Evolutionary conservation across 805 yeast species (phyloP).

Genomic region (Saccharomycopsis schoenii): DNA sequence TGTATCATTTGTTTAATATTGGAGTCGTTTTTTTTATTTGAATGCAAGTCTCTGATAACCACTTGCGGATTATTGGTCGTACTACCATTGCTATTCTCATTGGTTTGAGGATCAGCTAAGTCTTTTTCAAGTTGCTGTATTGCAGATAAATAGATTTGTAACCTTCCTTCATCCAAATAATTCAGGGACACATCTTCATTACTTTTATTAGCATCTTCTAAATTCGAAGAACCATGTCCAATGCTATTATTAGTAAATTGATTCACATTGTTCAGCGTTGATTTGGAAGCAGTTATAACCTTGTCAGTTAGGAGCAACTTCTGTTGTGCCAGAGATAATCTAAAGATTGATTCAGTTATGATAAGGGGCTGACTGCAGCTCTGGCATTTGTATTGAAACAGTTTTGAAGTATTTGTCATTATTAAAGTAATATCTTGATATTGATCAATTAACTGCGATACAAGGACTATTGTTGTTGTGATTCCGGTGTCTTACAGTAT

Average conservation of each 20-base stretch:
- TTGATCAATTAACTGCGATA: no score
- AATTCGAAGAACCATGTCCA: conserved; percentile 19
- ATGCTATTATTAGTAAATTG: conserved; percentile 15
- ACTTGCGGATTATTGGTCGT: neutral
- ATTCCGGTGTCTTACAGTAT: neutral
- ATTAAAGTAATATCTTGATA: neutral
- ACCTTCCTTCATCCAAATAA: conserved; percentile 1
- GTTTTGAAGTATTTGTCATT: neutral
- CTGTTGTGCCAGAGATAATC: conserved; percentile 35
- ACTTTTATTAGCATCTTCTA: conserved; percentile 19
- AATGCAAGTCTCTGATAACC: neutral
- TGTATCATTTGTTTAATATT: neutral
- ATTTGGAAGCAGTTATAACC: conserved; percentile 26
- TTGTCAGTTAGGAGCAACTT: conserved; percentile 22
- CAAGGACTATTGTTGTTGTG: neutral
- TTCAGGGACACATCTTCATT: neutral
- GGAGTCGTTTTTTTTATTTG: neutral
- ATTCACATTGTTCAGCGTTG: conserved; percentile 15
- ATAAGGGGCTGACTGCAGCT: conserved; percentile 35
- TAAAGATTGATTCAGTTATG: conserved; percentile 34
- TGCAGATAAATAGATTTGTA: conserved; percentile 5
- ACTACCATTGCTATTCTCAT: neutral
- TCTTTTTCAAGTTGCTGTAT: conserved; percentile 1
- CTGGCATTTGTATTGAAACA: conserved; percentile 29
- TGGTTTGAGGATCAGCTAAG: neutral